phyloP scores from a whole-genome alignment of 192 early-diverging fungal species.

The Fimicolochytrium jonesii region DNA sequence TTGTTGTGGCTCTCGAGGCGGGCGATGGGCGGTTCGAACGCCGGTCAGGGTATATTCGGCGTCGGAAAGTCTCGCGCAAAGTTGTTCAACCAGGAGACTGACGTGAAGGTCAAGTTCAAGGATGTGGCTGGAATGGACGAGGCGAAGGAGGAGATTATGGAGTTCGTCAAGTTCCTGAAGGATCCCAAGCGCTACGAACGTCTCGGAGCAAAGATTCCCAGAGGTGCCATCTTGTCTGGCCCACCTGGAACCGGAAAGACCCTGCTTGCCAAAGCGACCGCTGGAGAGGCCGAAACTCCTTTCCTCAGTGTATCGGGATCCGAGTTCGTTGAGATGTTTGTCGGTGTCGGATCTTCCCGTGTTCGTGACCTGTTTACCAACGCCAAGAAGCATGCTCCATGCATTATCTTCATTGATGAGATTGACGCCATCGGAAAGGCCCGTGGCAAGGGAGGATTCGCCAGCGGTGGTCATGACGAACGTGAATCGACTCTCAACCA shows the following conservation, averaged over 20 bases:
- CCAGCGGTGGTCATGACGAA: constrained; percentile 98
- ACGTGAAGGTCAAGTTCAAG: constrained; percentile 96
- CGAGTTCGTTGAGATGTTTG: constrained; percentile 99
- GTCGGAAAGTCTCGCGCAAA: constrained; percentile 94
- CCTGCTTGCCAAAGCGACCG: constrained; percentile 97
- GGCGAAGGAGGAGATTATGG: constrained; percentile 99
- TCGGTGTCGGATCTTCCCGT: constrained; percentile 90
- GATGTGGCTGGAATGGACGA: constrained; percentile 99
- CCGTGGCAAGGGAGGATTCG: constrained; percentile 75
- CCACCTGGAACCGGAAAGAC: constrained; percentile 98
- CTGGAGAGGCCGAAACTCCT: constrained; percentile 96
- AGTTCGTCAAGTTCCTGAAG: constrained; percentile 99
- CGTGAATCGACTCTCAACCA: constrained; percentile 97
- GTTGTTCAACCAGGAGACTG: constrained; percentile 95
- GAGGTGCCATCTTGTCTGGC: constrained; percentile 92
- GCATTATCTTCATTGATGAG: constrained; percentile 99
- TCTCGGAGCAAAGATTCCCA: constrained; percentile 97
- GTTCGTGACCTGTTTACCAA: constrained; percentile 96
- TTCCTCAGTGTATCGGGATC: constrained; percentile 98
- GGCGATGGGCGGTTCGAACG: constrained; percentile 47
- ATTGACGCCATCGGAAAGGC: constrained; percentile 99
- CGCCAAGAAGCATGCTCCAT: constrained; percentile 95
- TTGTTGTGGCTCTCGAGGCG: constrained; percentile 84
- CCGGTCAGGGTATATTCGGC: constrained; percentile 84
- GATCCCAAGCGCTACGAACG: constrained; percentile 86